Evolutionary conservation across 345 rosid genomes (phyloP).

Genomic region (Pugionium cornutum): DNA sequence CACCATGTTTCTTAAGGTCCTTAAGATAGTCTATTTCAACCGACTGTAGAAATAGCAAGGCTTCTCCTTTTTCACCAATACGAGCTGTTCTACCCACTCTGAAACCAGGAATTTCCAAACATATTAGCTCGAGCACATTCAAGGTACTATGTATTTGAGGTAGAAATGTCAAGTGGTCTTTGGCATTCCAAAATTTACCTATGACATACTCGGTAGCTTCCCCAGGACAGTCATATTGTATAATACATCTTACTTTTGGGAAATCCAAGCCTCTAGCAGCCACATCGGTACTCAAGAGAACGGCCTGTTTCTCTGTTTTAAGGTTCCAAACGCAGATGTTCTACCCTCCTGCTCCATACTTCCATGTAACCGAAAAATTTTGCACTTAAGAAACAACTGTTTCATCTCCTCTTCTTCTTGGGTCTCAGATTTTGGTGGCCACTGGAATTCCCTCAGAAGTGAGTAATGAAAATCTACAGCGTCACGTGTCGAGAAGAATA

Average conservation of each 20-base stretch:
- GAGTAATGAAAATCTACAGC: slow-evolving; percentile 95
- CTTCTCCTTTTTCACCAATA: slow-evolving; percentile 88
- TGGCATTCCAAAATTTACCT: slow-evolving; percentile 49
- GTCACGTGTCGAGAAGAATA: slow-evolving; percentile 96
- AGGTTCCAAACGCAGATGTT: slow-evolving; percentile 67
- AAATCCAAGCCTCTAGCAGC: slow-evolving; percentile 95
- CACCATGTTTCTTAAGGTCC: slow-evolving; percentile 88
- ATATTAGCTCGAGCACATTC: slow-evolving; percentile 6
- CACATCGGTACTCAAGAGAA: slow-evolving; percentile 83
- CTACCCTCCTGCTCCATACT: slow-evolving; percentile 95
- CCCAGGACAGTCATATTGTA: slow-evolving; percentile 98
- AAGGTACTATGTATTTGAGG: slow-evolving; percentile 3
- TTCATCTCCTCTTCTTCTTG: slow-evolving; percentile 47
- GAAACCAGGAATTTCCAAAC: slow-evolving; percentile 36
- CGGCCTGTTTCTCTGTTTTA: slow-evolving; percentile 73
- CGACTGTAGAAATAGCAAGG: slow-evolving; percentile 84
- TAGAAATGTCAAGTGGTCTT: slow-evolving; percentile 1
- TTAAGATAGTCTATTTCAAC: slow-evolving; percentile 75
- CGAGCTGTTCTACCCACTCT: slow-evolving; percentile 99
- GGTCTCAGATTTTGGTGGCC: slow-evolving; percentile 57
- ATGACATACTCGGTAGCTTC: slow-evolving; percentile 99
- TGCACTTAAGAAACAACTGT: slow-evolving; percentile 63
- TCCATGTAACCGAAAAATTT: slow-evolving; percentile 80
- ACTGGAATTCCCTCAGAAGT: slow-evolving; percentile 66
- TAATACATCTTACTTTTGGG: slow-evolving; percentile 89